Conservation (phyloP, 805 yeast species). For the Kazachstania viticola region DNA sequence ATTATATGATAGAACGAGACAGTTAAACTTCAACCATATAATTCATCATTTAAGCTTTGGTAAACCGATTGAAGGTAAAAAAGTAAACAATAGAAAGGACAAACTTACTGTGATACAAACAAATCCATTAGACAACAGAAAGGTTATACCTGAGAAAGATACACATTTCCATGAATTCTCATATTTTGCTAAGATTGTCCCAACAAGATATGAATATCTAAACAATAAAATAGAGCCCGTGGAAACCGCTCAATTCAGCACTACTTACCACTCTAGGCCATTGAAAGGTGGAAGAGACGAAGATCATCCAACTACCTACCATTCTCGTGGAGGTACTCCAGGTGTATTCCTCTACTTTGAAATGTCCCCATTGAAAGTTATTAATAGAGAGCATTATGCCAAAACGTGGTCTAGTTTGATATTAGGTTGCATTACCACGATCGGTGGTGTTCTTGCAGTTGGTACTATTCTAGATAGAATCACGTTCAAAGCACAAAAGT, state of each 20-base stretch:
- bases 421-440: constrained; percentile 72
- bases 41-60: constrained; percentile 84
- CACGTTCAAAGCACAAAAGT: constrained; percentile 80
- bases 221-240: constrained; percentile 26
- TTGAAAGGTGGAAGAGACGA: constrained; percentile 77
- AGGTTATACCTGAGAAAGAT: constrained; percentile 24
- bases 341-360: constrained; percentile 83
- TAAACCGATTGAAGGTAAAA: constrained; percentile 6
- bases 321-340: constrained; percentile 79
- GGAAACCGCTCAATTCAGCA: constrained; percentile 86
- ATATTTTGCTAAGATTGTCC: constrained; percentile 81
- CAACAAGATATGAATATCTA: constrained; percentile 71
- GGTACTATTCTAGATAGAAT: constrained; percentile 83
- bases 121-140: constrained; percentile 56
- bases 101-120: constrained; percentile 26
- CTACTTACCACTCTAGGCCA: constrained; percentile 81
- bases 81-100: constrained; percentile 1
- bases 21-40: constrained; percentile 64
- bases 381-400: constrained; percentile 57
- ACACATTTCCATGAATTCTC: constrained; percentile 54
- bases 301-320: constrained; percentile 81
- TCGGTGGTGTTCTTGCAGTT: constrained; percentile 89
- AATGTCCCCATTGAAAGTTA: constrained; percentile 84
- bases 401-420: constrained; percentile 77
- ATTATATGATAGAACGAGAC: constrained; percentile 45